Base-by-base conservation (phyloP, 2,329 filamentous ascomycete species). In the Fusarium sp. region DNA sequence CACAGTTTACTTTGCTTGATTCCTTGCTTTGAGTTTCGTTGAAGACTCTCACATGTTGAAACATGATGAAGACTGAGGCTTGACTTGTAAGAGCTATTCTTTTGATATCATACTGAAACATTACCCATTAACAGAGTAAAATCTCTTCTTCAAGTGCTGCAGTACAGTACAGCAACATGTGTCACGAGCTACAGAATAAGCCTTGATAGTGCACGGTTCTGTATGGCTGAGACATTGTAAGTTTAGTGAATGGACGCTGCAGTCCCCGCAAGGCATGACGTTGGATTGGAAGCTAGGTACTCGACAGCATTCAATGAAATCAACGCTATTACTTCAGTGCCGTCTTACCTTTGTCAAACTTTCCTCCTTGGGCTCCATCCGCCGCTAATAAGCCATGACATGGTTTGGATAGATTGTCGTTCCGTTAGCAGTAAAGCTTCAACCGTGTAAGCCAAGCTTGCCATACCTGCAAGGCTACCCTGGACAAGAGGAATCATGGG, bases 261-360 rank as follows among this genome's bases (percentile, higher is more conserved):
- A 52, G 25, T 39, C 37, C 53, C 48, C 18, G 63, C 49, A 31
- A 49, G 62, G 62, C 66, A 78, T 78, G 76, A 75, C 76, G 76
- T 77, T 76, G 65, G 58, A 62, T 65, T 74, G 71, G 72, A 19
- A 65, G 60, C 58, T 73, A 58, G 42, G 25, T 18, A 23, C 28
- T 30, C 28, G 28, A 30, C 14, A 26, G 25, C 21, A 44, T n/a
- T 23, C 42, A 51, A 25, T 19, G 23, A 25, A 31, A 51, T 19
- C 30, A 51, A 26, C 49, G 26, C 23, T 52, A 37, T 52, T 41
- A 26, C 34, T 52, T 52, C 34, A 42, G 23, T 52, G 49, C 34
- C 31, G 49, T 52, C 49, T 52, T 28, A 26, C 49, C 13, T 42
- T 42, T 34, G 7, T 16, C 8, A 41, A 52, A 26, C 19, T n/a